Base-by-base conservation (phyloP, 257 asterid species). In the Fraxinus pennsylvanica region DNA sequence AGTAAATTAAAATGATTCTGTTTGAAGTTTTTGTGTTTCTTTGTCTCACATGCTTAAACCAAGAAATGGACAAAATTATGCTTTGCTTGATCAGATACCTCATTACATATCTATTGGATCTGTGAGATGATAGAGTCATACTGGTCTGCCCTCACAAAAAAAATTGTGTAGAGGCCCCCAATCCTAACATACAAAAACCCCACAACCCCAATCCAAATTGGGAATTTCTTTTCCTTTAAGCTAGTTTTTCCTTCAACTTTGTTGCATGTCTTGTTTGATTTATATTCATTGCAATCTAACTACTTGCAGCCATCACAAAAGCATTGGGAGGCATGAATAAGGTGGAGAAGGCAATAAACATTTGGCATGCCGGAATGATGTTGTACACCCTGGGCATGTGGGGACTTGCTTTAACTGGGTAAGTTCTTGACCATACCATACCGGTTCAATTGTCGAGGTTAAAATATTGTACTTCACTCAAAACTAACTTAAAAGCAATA, bases 341-440 rank as follows among this genome's bases (percentile, higher is more conserved):
- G 85, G 85, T 95, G 74, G 99, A 93, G 79, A 91, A 84, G 78
- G 83, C 90, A 96, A 76, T 90, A 10, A 82, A 82, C 84, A 81
- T 94, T 82, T 94, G 99, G 99, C 89, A 85, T 22, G 98, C 98
- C 0, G 99, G 97, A 73, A 89, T 61, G 84, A 63, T 88, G 86
- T 87, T 95, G 76, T 93, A 90, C 84, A 84, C 94, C 35, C 82
- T 95, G 59, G 89, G 94, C 52, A 91, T 95, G 65, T 95, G 99
- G 99, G 92, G 99, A 43, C 93, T 95, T 87, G 91, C 97, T 71
- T 84, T 91, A 32, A 87, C 95, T 5, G 94, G 99, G 98, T 95
- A 80, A 75, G 81, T 74, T 79, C 78, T 39, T 47, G n/a, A 47
- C 21, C 5, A 14, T 76, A 39, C 29, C 14, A 47, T 35, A 22